Evolutionary conservation across 2,329 filamentous ascomycete genomes (phyloP).

Genomic region (Geoglossum cookeanum): DNA sequence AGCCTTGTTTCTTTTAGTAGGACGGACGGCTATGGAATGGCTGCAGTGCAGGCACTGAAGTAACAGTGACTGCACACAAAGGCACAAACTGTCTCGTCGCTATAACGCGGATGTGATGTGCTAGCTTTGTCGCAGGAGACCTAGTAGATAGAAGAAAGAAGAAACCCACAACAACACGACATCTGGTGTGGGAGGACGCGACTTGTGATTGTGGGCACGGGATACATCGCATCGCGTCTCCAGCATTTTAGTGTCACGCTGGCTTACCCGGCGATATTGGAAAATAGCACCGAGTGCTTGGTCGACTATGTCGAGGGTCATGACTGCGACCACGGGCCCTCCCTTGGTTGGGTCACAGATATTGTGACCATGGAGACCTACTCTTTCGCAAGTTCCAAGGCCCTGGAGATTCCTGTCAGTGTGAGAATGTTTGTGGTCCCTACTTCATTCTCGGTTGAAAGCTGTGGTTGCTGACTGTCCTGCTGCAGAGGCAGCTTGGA

Average conservation of each 20-base stretch:
- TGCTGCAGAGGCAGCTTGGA: slow-evolving; percentile 50
- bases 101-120: background rate
- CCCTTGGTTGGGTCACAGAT: background rate
- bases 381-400: slow-evolving; percentile 80
- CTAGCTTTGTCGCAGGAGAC: too few species aligned
- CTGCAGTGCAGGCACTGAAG: background rate
- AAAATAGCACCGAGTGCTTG: background rate
- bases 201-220: background rate
- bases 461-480: background rate
- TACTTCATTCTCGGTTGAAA: background rate
- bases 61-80: background rate
- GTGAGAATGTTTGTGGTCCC: slow-evolving; percentile 36
- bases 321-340: background rate
- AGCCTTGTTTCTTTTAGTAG: background rate
- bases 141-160: background rate
- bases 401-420: slow-evolving; percentile 52
- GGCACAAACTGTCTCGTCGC: background rate
- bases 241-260: background rate
- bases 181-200: background rate
- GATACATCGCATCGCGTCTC: background rate
- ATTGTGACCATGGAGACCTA: slow-evolving; percentile 62
- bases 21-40: too few species aligned
- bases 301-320: background rate
- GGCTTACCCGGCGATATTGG: background rate
- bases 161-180: background rate